phyloP scores from a whole-genome alignment of 805 yeast species.

The Limtongozyma cylindracea region DNA sequence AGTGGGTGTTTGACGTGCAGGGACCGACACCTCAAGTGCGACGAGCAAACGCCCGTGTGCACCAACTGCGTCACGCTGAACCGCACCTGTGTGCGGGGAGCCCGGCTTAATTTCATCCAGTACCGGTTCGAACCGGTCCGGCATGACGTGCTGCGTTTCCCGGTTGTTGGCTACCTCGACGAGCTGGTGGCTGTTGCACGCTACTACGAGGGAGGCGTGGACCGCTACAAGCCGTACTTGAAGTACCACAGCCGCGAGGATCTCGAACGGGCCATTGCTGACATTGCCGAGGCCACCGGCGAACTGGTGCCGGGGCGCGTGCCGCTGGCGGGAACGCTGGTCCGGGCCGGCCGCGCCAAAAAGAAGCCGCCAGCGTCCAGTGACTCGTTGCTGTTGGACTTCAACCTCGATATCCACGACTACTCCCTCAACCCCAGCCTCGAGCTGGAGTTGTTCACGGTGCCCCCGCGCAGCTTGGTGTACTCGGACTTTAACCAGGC shows the following conservation, averaged over 20 bases:
- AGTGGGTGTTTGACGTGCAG: slow-evolving; percentile 39
- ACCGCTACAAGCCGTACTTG: slow-evolving; percentile 8
- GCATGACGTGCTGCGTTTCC: background rate
- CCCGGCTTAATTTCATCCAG: slow-evolving; percentile 17
- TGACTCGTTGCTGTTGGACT: too few relatives aligned
- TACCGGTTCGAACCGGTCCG: slow-evolving; percentile 7
- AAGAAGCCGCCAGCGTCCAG: too few relatives aligned
- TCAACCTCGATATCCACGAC: too few relatives aligned
- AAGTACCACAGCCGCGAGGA: slow-evolving; percentile 9
- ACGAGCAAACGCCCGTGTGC: slow-evolving; percentile 36
- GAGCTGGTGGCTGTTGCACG: slow-evolving; percentile 17
- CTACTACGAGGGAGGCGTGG: slow-evolving; percentile 10
- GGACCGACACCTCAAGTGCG: slow-evolving; percentile 43
- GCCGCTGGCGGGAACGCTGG: too few relatives aligned
- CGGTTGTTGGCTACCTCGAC: slow-evolving; percentile 9
- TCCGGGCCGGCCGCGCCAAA: too few relatives aligned
- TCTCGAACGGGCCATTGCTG: slow-evolving; percentile 8
- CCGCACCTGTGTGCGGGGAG: slow-evolving; percentile 19
- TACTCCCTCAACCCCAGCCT: too few relatives aligned
- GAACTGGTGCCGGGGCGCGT: too few relatives aligned
- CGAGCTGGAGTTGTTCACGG: too few relatives aligned
- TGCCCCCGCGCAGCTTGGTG: too few relatives aligned
- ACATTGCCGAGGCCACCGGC: too few relatives aligned
- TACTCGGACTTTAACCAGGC: too few relatives aligned
- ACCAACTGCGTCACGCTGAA: slow-evolving; percentile 24